Evolutionary conservation across 2,329 filamentous ascomycete species (phyloP).

Genomic region (Penicillium palitans): DNA sequence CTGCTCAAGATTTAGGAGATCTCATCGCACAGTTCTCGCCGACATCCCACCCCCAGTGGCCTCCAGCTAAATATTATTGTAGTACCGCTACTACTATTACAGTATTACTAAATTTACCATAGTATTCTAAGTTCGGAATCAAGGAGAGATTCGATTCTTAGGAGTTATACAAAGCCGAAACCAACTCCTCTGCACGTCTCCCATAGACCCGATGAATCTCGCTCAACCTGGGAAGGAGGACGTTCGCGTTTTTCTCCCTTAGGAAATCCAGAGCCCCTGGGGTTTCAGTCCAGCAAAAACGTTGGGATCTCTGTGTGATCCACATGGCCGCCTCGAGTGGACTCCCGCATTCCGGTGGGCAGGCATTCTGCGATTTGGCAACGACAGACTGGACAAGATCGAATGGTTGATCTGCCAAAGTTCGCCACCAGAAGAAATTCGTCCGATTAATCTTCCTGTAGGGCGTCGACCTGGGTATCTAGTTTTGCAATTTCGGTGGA

Average conservation of each 20-base stretch:
- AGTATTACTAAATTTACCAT: too few species aligned
- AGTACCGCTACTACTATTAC: too few species aligned
- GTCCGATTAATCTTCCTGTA: not conserved
- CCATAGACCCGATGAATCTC: not conserved
- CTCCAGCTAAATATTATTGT: too few species aligned
- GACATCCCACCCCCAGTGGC: too few species aligned
- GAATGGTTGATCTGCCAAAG: not conserved
- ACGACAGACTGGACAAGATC: not conserved
- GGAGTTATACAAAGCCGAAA: not conserved
- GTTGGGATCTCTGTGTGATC: not conserved
- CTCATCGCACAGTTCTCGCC: too few species aligned
- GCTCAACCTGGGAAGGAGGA: not conserved
- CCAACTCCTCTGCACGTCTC: not conserved
- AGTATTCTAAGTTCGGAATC: not conserved
- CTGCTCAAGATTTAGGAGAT: too few species aligned
- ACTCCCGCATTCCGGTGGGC: not conserved
- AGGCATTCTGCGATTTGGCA: not conserved
- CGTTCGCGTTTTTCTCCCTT: not conserved
- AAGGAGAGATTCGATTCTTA: not conserved
- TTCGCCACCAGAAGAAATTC: not conserved
- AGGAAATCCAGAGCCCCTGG: not conserved
- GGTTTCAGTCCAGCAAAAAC: not conserved
- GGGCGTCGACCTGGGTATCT: too few species aligned
- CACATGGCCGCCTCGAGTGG: not conserved
- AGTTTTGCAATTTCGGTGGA: too few species aligned